Evolutionary conservation across 306 rosid genomes (phyloP), one percentile per base, ranked within the genome.

Genomic region (Rosa rugosa): DNA sequence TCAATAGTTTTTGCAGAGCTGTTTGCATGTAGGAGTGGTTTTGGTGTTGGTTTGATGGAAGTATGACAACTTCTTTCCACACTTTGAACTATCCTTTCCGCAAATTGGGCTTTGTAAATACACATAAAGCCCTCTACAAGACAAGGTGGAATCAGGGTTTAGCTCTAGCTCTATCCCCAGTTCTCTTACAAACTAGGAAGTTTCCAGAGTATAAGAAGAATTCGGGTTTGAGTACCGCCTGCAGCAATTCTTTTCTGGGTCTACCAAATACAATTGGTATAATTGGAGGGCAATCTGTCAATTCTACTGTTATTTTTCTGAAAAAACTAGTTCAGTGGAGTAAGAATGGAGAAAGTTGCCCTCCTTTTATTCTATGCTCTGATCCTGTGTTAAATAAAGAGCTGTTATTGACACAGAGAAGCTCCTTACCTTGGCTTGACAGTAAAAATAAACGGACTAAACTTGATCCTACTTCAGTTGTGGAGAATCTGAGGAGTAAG

Each of bases 321-420:
- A 86, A 89, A 69, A 91, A 91, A 75, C 75, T 91, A 79, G 85
- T 87, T 27, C 78, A 87, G 49, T 81, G 84, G 84, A 84, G 91
- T 82, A 82, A 85, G 69, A 89, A 86, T 72, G 93, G 86, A 75
- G 80, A 67, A 63, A 72, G 72, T 62, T 79, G 86, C 36, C 77
- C 84, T 80, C 95, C 97, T 72, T 91, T 90, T 81, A 78, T 88
- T 27, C 85, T 93, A 23, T 87, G 92, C 80, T 93, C 91, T 75
- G 92, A 91, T 60, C 91, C 95, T 75, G 16, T 76, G 47, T 78
- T 90, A 60, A 87, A 75, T 72, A 80, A 91, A 60, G 92, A 89
- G 74, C 87, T 93, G 69, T 60, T 76, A 47, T 83, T 82, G 36
- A 78, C 77, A 77, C 90, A 85, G 69, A 90, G 81, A 72, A 81